Base-by-base conservation (phyloP, 805 yeast genomes). In the Pichia paraexigua region DNA sequence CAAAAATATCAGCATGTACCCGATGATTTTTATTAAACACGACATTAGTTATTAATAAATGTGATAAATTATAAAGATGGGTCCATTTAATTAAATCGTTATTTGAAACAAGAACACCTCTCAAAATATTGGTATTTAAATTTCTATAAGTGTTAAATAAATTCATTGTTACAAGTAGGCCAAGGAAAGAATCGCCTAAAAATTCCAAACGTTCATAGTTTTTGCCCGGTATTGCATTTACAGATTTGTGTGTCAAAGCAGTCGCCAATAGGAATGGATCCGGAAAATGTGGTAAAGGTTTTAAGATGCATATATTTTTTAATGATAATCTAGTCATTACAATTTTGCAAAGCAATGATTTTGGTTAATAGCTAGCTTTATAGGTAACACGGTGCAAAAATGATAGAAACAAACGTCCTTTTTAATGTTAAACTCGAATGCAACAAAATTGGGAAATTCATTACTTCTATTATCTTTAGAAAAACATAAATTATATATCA, bases 161-260 rank as follows among this genome's bases (percentile, higher is more conserved):
- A 5, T 13, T 6, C 9, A 32, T 4, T 7, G n/a, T 42, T 9
- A 48, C 30, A 2, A 48, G 6, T 3, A 48, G 24, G 1, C 30
- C 43, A 10, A 43, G 20, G 22, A 48, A 48, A 22, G 43, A 35
- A 43, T 48, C 50, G 6, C 50, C 50, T 25, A 48, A 43, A 41
- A 30, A 48, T 32, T 48, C 50, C 5, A 48, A 24, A 17, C 46
- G 43, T 21, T 48, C 43, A 28, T 48, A 43, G 39, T 48, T 48
- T 6, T 35, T 24, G 0, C 50, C 50, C 1, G 37, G 15, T 15
- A 2, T 43, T 6, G 15, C n/a, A 27, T 48, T 18, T 21, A 32
- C 20, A 7, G 50, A 41, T 11, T 9, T 5, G 20, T 41, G 50
- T 22, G 50, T 48, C 3, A 32, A 12, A 12, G 50, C 43, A 3